A percentile compares a stretch with the other conserved stretches of the same genome.
Evolutionary conservation across 2,329 filamentous ascomycete genomes (phyloP).

Genomic region (Botrytis paeoniae): DNA sequence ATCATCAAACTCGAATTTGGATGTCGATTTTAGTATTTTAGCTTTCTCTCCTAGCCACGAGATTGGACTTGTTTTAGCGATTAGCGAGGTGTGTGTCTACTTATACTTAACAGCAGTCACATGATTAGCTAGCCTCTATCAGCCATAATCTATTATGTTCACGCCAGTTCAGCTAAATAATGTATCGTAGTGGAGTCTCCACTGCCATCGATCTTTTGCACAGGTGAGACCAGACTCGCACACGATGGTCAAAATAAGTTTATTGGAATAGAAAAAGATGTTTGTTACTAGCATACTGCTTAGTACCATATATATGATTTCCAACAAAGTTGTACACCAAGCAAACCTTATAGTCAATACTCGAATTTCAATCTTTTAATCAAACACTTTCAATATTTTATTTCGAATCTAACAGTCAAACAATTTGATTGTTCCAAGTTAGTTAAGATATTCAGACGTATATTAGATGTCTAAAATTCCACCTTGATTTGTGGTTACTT

Average conservation of each 20-base stretch:
- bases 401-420: not conserved
- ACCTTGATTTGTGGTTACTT: not conserved
- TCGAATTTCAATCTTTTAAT: not conserved
- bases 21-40: not conserved
- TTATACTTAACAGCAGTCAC: rapidly evolving
- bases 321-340: too few relatives aligned
- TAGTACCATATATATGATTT: too few relatives aligned
- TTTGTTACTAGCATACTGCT: too few relatives aligned
- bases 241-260: not conserved
- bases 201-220: not conserved
- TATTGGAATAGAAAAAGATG: too few relatives aligned
- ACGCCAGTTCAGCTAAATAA: not conserved
- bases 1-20: not conserved
- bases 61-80: not conserved
- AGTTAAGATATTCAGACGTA: not conserved
- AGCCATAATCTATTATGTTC: not conserved
- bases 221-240: not conserved
- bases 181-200: not conserved
- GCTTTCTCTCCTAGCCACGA: not conserved
- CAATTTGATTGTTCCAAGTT: not conserved
- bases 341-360: not conserved
- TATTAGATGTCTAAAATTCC: not conserved
- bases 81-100: not conserved
- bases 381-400: not conserved
- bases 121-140: not conserved